Evolutionary conservation across 164 flowering plant species (phyloP), one percentile per base, ranked within the genome.

Genomic region (Magnolia changhungtana): DNA sequence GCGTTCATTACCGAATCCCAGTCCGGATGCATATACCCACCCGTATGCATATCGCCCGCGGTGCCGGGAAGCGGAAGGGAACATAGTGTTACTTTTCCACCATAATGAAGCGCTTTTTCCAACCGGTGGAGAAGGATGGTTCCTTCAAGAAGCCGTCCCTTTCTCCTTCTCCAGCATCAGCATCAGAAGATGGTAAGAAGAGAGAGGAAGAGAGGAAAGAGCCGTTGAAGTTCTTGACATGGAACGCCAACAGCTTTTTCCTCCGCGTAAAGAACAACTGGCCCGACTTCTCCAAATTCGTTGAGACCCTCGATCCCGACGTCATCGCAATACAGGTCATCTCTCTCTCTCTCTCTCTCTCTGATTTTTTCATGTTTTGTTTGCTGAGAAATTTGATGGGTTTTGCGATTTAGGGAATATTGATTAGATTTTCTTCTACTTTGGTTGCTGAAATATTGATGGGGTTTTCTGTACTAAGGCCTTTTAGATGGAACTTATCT

Each of bases 161-260:
- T 73, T 66, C 83, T 20, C 66, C 81, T 50, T 45, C 71, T 16
- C 9, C 52, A 31, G 37, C 77, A 61, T n/a, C 45, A 64, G 81
- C 50, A 49, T 75, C 52, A 23, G 31, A 50, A 31, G 63, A 13
- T 31, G 51, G 19, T 74, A 78, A 69, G 19, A 76, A 73, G 20
- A 78, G 77, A 20, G 72, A 67, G 50, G 71, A 70, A 63, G 85
- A 81, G 7, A 21, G 64, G 77, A 88, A 78, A 72, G 99, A 90
- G 76, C 97, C 99, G 0, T 63, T 79, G 75, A 96, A 90, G 87
- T 96, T 94, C 83, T 1, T 96, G 64, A 91, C 99, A 3, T 96
- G 99, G 99, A 96, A 96, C 55, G 98, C 98, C 16, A 96, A 96
- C 77, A 96, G 99, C 79, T 86, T 96, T 20, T 95, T 96, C 19